Evolutionary conservation across 2,329 filamentous ascomycete species (phyloP), one percentile per base, ranked within the genome.

Genomic region (Sclerotiophoma versabilis): DNA sequence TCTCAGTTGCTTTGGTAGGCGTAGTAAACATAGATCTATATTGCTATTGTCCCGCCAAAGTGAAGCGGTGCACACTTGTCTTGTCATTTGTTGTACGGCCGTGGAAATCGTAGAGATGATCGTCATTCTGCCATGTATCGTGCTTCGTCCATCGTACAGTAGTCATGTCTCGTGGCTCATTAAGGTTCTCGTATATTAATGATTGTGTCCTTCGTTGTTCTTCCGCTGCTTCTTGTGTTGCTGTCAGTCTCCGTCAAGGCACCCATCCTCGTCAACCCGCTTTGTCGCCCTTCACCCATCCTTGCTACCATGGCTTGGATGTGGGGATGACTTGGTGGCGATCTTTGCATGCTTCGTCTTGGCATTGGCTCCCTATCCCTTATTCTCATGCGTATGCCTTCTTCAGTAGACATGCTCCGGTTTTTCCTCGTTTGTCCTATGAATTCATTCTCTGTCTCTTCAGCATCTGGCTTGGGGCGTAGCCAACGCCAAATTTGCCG

Each of bases 261-360:
- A 0, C 65, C 66, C 64, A 71, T 63, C 11, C 61, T 57, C 26
- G 39, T 57, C 26, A 70, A 48, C 5, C 65, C 64, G 41, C 64
- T 71, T 38, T 68, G 52, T 34, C 64, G 63, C 5, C 66, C 65
- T 39, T 71, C 70, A 0, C 65, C 63, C 58, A 67, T 69, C 15
- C 58, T 59, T 26, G 64, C 59, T 12, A 71, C 67, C 63, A 70
- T 70, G 20, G 57, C 62, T 44, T 66, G 64, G 12, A 71, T 72
- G 57, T 72, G 46, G 7, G 69, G 65, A 53, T 69, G 65, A 25
- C 60, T 65, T n/a, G 59, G 53, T 20, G 55, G 58, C 8, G 63
- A 52, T 11, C 58, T 52, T 5, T 61, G 57, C 25, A 38, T 12
- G 30, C 43, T 57, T 5, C 52, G 41, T 19, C 60, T 47, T 15